phyloP scores from a whole-genome alignment of 106 monocot genomes.

The Apostasia shenzhenica region DNA sequence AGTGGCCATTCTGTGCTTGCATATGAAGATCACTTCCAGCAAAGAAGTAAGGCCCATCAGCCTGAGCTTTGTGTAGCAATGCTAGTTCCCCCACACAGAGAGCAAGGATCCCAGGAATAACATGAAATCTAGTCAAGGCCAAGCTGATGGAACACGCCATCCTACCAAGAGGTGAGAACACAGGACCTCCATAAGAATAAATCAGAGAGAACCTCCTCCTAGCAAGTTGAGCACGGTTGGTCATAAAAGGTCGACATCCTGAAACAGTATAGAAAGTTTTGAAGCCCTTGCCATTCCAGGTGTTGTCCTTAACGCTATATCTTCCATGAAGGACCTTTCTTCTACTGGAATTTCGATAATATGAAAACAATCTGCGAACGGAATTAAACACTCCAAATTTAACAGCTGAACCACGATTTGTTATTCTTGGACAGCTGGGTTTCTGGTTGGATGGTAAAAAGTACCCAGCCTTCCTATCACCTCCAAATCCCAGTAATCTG shows the following conservation, averaged over 20 bases:
- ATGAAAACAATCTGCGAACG: constrained; percentile 26
- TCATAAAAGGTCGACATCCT: background rate
- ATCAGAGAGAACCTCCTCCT: constrained; percentile 27
- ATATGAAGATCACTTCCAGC: constrained; percentile 22
- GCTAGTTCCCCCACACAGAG: constrained; percentile 29
- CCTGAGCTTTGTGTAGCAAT: constrained; percentile 20
- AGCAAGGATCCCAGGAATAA: constrained; percentile 40
- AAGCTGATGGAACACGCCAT: constrained; percentile 37
- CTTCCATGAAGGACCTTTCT: constrained; percentile 1
- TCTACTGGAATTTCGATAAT: constrained; percentile 15
- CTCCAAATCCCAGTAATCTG: constrained; percentile 35
- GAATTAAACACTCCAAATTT: constrained; percentile 16
- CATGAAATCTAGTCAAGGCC: constrained; percentile 26
- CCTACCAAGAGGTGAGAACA: constrained; percentile 21
- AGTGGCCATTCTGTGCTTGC: constrained; percentile 25
- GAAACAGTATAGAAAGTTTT: constrained; percentile 13
- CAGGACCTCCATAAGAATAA: background rate
- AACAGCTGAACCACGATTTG: constrained; percentile 22
- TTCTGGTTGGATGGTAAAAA: constrained; percentile 25
- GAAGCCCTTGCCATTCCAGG: constrained; percentile 3
- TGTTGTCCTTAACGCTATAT: background rate
- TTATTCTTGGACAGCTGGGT: constrained; percentile 10
- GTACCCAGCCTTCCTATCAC: constrained; percentile 19
- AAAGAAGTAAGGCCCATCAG: constrained; percentile 28
- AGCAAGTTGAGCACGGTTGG: constrained; percentile 15